These are phyloP conservation scores for Podochytrium sp. DNA, from an alignment of 192 early-diverging fungal species.

Conservation along the genomic window DNA sequence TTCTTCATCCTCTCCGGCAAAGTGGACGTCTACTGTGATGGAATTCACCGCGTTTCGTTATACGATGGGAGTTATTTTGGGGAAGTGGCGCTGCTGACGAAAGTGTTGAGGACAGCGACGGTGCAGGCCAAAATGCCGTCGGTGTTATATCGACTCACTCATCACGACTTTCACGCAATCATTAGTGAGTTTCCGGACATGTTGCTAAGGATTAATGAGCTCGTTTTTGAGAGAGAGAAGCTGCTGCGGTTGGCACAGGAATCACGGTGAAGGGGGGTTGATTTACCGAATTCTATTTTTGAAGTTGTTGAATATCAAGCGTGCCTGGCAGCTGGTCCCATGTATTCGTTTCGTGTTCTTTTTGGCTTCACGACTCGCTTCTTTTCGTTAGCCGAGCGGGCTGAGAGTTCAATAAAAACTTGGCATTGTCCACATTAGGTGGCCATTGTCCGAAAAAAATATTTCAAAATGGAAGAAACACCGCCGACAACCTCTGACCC, in stretches of 20 bases:
- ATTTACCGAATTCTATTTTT: too few species aligned
- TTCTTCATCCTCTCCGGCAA: conserved; percentile 49
- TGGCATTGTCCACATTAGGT: too few species aligned
- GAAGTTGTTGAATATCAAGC: too few species aligned
- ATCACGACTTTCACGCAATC: conserved; percentile 17
- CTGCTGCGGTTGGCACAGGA: neutral
- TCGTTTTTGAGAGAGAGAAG: neutral
- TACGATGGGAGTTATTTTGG: conserved; percentile 32
- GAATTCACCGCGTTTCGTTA: conserved; percentile 26
- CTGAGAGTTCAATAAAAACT: too few species aligned
- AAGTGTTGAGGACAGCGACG: conserved; percentile 26
- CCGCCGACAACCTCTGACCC: too few species aligned
- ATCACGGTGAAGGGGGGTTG: neutral
- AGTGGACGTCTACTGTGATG: conserved; percentile 40
- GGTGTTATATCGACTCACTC: conserved; percentile 19
- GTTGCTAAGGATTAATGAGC: neutral
- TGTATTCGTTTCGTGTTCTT: too few species aligned
- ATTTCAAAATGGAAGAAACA: too few species aligned
- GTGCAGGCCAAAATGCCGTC: neutral
- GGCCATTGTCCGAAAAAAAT: too few species aligned
- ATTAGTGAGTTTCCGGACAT: conserved; percentile 35
- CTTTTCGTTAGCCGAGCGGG: too few species aligned
- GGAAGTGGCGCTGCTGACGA: conserved; percentile 3
- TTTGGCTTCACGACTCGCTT: too few species aligned
- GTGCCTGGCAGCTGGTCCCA: too few species aligned